These are phyloP conservation scores for Lentinula sp. DNA, from an alignment of 768 basidiomycete species.

Conservation along the genomic window DNA sequence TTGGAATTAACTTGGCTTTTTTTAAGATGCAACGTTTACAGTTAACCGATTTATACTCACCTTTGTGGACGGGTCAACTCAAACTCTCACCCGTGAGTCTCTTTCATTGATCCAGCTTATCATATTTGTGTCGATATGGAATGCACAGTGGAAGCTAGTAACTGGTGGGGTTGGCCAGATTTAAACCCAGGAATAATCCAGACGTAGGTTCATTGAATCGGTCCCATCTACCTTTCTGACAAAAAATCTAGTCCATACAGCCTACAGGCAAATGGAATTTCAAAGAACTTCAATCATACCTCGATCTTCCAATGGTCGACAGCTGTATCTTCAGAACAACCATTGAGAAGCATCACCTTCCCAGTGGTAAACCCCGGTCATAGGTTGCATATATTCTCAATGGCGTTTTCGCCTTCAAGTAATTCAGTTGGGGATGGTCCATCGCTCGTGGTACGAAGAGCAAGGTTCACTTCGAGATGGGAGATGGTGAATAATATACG, in stretches of 20 bases:
- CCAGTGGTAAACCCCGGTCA: slow-evolving; percentile 23
- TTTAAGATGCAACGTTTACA: slow-evolving; percentile 14
- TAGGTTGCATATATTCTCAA: slow-evolving; percentile 40
- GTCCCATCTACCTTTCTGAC: neutral
- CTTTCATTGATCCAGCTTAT: neutral
- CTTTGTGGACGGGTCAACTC: slow-evolving; percentile 29
- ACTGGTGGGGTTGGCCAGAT: slow-evolving; percentile 37
- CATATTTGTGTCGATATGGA: neutral
- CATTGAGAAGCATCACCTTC: slow-evolving; percentile 38
- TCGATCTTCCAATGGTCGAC: slow-evolving; percentile 42
- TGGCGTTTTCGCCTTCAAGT: slow-evolving; percentile 32
- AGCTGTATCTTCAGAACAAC: slow-evolving; percentile 31
- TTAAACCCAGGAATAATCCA: slow-evolving; percentile 36
- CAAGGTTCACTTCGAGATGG: slow-evolving; percentile 43
- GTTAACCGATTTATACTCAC: slow-evolving; percentile 28
- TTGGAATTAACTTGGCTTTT: neutral
- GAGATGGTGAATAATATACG: slow-evolving; percentile 27
- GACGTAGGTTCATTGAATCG: slow-evolving; percentile 24
- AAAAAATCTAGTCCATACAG: slow-evolving; percentile 33
- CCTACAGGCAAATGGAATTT: slow-evolving; percentile 27
- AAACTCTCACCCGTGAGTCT: slow-evolving; percentile 26
- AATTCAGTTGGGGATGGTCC: slow-evolving; percentile 14
- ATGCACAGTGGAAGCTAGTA: slow-evolving; percentile 34
- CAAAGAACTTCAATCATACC: slow-evolving; percentile 34
- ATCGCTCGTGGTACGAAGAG: slow-evolving; percentile 32